Base-by-base conservation (phyloP, 2,329 filamentous ascomycete genomes). In the Aspergillus sp. region DNA sequence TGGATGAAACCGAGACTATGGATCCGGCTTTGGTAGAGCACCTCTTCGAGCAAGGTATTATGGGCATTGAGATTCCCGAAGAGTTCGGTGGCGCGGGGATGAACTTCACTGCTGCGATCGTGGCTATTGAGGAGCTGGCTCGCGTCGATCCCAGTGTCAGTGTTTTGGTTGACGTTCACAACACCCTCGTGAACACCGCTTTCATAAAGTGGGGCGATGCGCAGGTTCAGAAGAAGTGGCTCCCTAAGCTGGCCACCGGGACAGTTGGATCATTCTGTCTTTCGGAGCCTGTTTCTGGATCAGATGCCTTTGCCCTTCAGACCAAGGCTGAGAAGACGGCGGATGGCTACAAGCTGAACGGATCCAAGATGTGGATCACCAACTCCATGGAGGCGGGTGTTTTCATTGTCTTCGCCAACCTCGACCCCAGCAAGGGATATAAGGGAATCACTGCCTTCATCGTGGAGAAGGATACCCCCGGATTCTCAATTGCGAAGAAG, bases 361-460 rank as follows among this genome's bases (percentile, higher is more conserved):
- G 95, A 50, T 87, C 86, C 76, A 99, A 99, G 85, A 99, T 99
- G 95, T 99, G 95, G 95, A 99, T 99, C 78, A 99, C 95, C 63
- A 99, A 99, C 83, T 89, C 90, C 51, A 88, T 93, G 80, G 95
- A 99, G 79, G 90, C 95, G 19, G 87, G 87, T 59, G 89, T 98
- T 81, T 99, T 97, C 80, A 93, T 99, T 70, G 95, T 99, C 58
- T 99, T 99, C 72, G 95, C 95, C 70, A 99, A 97, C 78, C 82
- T 99, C 40, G 89, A 97, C 73, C 93, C 89, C 0, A 88, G 86
- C 79, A 92, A 93, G 80, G 93, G 92, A 53, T 97, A 99, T 84
- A 93, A 93, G 78, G 95, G 95, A 58, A 99, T 99, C 76, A 93
- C 92, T 2, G 95, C 95, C 52, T 99, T 99, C 74, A 81, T 99